Percentiles rank a stretch among this genome's conserved stretches.
phyloP scores from a whole-genome alignment of 1,284 basidiomycete species.

The Apiotrichum sp. region DNA sequence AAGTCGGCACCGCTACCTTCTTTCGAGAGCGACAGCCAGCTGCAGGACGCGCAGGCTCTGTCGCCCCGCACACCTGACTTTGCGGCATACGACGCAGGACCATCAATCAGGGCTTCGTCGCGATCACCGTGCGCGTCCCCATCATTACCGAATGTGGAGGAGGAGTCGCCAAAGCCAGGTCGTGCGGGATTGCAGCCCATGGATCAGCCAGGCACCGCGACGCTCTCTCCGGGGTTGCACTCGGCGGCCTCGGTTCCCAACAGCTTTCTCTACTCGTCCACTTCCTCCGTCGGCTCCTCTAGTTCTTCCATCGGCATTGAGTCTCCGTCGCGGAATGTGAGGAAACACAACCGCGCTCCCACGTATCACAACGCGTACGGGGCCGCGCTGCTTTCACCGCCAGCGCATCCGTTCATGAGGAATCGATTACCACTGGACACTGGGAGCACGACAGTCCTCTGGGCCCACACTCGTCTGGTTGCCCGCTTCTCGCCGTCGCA shows the following conservation, averaged over 20 bases:
- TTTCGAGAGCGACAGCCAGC: not conserved
- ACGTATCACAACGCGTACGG: conserved; percentile 38
- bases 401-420: conserved; percentile 28
- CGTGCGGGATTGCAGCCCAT: no score
- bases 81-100: not conserved
- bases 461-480: conserved; percentile 44
- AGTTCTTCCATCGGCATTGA: not conserved
- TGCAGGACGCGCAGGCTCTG: conserved; percentile 1
- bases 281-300: conserved; percentile 2
- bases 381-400: conserved; percentile 21
- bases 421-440: conserved; percentile 17
- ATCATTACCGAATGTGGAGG: conserved; percentile 9
- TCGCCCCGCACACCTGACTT: conserved; percentile 1
- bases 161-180: conserved; percentile 3
- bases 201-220: not conserved
- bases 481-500: conserved; percentile 45
- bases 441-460: conserved; percentile 39
- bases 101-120: not conserved
- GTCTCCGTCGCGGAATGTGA: not conserved
- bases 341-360: conserved; percentile 14
- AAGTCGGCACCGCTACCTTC: not conserved
- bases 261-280: not conserved
- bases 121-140: conserved; percentile 10
- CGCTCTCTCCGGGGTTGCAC: not conserved
- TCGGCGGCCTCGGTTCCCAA: not conserved